phyloP scores from a whole-genome alignment of 345 rosid genomes.

The Passiflora organensis region DNA sequence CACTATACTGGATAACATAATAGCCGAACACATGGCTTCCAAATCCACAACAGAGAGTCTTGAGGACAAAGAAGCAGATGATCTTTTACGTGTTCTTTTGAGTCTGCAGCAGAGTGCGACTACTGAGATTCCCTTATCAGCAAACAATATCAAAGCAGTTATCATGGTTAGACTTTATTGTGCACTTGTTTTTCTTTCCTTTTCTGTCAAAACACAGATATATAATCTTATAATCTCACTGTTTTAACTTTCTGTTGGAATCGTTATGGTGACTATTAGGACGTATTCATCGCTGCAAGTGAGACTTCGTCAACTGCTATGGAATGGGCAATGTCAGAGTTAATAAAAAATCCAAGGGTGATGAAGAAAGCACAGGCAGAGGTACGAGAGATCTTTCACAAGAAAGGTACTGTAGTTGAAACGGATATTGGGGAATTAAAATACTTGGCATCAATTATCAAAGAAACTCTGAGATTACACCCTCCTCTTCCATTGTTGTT shows the following conservation, averaged over 20 bases:
- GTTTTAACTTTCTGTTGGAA: not conserved
- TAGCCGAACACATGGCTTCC: not conserved
- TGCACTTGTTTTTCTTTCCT: too few relatives aligned
- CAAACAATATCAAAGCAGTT: slow-evolving; percentile 1
- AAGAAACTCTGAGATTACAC: not conserved
- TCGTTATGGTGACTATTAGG: too few relatives aligned
- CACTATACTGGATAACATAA: not conserved
- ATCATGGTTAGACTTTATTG: not conserved
- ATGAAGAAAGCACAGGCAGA: not conserved
- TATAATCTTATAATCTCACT: too few relatives aligned
- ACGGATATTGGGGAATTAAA: not conserved
- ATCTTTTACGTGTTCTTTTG: not conserved
- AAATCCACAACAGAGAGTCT: not conserved
- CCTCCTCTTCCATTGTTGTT: not conserved
- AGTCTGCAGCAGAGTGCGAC: not conserved
- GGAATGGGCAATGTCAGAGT: not conserved
- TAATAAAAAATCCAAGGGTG: not conserved
- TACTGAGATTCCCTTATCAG: not conserved
- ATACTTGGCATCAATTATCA: not conserved
- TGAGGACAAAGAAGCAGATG: not conserved
- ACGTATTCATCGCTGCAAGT: not conserved
- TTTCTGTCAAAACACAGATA: too few relatives aligned
- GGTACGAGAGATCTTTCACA: too few relatives aligned
- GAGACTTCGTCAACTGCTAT: not conserved
- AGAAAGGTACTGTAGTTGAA: not conserved